Evolutionary conservation across 495 filamentous ascomycete species (phyloP).

Genomic region (Trichoderma virens): DNA sequence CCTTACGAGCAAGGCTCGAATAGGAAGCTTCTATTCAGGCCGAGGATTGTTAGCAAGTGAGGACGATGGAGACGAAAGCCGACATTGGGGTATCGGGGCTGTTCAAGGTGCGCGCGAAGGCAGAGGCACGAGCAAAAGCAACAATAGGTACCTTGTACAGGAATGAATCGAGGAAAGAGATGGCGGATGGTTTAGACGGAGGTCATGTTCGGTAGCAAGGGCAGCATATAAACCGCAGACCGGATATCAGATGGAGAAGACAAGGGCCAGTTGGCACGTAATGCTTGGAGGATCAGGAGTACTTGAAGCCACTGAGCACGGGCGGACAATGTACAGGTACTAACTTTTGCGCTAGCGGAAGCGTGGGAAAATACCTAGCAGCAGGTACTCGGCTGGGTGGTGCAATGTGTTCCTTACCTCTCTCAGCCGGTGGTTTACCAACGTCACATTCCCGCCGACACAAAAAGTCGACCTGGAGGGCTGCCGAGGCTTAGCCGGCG

Average conservation of each 20-base stretch:
- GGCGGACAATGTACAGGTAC: neutral
- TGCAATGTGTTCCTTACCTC: neutral
- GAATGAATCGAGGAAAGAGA: neutral
- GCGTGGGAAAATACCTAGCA: neutral
- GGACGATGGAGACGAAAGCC: neutral
- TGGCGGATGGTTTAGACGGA: neutral
- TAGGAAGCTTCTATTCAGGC: neutral
- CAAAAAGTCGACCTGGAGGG: neutral
- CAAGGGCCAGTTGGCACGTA: slow-evolving; percentile 6
- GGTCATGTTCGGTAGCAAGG: slow-evolving; percentile 1
- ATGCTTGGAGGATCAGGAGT: slow-evolving; percentile 4
- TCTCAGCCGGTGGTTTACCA: neutral
- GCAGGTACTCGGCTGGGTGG: too few relatives aligned
- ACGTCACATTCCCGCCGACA: slow-evolving; percentile 3
- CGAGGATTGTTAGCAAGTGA: slow-evolving; percentile 18
- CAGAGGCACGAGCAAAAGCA: neutral
- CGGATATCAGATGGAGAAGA: neutral
- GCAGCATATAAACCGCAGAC: neutral
- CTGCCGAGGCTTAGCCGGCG: slow-evolving; percentile 6
- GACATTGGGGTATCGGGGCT: neutral
- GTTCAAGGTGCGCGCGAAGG: neutral
- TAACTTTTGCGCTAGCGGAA: slow-evolving; percentile 1
- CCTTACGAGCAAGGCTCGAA: neutral
- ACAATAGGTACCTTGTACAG: neutral
- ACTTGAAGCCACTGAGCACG: neutral